A percentile compares a stretch with the other conserved stretches of the same genome.
Conservation (phyloP, 169 alveolate genomes). For the Plasmodium relictum region DNA sequence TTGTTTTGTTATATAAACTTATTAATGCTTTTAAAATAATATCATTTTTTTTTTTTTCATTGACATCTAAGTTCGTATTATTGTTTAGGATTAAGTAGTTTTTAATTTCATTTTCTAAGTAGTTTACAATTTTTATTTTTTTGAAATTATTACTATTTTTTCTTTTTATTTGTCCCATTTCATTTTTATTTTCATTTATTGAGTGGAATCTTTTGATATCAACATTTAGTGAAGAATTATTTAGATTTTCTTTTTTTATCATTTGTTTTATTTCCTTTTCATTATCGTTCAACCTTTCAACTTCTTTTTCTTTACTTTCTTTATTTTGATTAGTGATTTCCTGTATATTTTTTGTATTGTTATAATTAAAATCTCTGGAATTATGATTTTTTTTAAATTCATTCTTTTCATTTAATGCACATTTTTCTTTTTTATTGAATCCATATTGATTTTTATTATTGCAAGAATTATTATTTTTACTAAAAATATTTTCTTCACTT, state of each 20-base stretch:
- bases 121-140: conserved; percentile 15
- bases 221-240: too few relatives aligned
- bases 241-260: neutral
- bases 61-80: conserved; percentile 44
- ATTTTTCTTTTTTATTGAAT: neutral
- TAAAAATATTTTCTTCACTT: neutral
- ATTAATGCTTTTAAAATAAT: conserved; percentile 53
- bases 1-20: conserved; percentile 30
- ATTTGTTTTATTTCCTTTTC: neutral
- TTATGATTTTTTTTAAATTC: neutral
- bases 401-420: neutral
- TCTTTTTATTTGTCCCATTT: neutral
- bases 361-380: neutral
- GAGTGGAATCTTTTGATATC: neutral
- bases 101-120: conserved; percentile 38
- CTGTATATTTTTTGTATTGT: neutral
- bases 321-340: neutral
- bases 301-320: neutral
- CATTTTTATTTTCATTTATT: neutral
- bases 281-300: neutral
- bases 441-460: neutral
- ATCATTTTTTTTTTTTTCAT: conserved; percentile 75
- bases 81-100: conserved; percentile 39
- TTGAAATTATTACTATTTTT: neutral
- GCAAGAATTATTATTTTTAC: neutral